phyloP scores from a whole-genome alignment of 768 basidiomycete genomes.

The Rhodotorula graminis region DNA sequence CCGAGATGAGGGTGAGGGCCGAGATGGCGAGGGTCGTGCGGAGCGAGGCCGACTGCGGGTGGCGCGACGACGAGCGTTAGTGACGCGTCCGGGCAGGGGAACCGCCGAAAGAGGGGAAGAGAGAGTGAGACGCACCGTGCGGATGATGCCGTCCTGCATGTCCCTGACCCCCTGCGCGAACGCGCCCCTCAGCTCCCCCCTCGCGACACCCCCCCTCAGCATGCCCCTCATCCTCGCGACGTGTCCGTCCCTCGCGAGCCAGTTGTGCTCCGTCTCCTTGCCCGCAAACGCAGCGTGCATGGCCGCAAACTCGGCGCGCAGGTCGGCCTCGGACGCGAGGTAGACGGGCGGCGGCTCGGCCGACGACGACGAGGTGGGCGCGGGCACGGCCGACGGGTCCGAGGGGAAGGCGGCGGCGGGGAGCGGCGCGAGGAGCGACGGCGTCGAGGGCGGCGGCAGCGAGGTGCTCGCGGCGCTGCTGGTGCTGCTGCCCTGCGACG shows the following conservation, averaged over 20 bases:
- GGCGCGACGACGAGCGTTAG: neutral
- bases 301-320: conserved; percentile 74
- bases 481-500: too few species aligned
- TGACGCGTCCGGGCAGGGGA: neutral
- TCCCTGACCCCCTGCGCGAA: conserved; percentile 72
- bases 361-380: neutral
- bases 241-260: conserved; percentile 67
- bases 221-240: conserved; percentile 30
- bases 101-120: neutral
- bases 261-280: conserved; percentile 96
- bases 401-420: conserved; percentile 30
- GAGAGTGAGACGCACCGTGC: conserved; percentile 59
- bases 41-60: conserved; percentile 69
- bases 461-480: neutral
- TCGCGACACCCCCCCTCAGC: conserved; percentile 72
- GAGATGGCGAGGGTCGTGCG: conserved; percentile 83
- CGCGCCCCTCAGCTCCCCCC: conserved; percentile 64
- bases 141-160: conserved; percentile 75
- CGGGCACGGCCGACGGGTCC: conserved; percentile 12
- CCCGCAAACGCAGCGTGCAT: conserved; percentile 83
- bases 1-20: conserved; percentile 69
- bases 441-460: neutral
- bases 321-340: conserved; percentile 75
- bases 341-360: conserved; percentile 38
- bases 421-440: conserved; percentile 21